Percentiles rank a stretch among this genome's conserved stretches.
phyloP scores from a whole-genome alignment of 805 yeast genomes.

The Saccharomycopsis sp. region DNA sequence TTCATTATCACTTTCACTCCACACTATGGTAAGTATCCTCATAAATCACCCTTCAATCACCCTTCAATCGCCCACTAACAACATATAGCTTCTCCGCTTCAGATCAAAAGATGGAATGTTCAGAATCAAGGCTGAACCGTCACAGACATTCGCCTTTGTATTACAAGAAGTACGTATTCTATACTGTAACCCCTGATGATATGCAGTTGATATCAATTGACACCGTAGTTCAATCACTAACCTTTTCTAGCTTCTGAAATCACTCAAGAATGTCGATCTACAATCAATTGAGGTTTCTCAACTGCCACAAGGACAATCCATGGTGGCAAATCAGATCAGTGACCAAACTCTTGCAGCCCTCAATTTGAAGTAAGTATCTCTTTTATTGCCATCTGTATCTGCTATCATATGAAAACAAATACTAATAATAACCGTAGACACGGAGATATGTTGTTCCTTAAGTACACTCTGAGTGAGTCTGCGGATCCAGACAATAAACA shows the following conservation, averaged over 20 bases:
- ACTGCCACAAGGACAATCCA: slow-evolving; percentile 40
- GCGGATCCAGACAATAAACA: too few species aligned
- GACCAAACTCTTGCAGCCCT: slow-evolving; percentile 31
- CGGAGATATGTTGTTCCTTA: slow-evolving; percentile 50
- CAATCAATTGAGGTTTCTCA: slow-evolving; percentile 35
- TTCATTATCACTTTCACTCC: too few species aligned
- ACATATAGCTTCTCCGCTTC: slow-evolving; percentile 72
- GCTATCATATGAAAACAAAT: too few species aligned
- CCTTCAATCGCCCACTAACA: too few species aligned
- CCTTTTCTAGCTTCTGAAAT: slow-evolving; percentile 22
- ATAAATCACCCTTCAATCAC: too few species aligned
- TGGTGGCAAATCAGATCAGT: slow-evolving; percentile 32
- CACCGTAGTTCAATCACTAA: too few species aligned
- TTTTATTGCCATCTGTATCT: too few species aligned
- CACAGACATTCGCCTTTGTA: slow-evolving; percentile 38
- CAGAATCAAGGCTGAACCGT: slow-evolving; percentile 49
- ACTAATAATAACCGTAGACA: slow-evolving; percentile 31
- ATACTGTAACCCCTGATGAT: too few species aligned
- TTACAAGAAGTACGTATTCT: slow-evolving; percentile 33
- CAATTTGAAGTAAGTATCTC: slow-evolving; percentile 28
- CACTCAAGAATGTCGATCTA: slow-evolving; percentile 31
- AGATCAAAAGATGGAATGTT: slow-evolving; percentile 80
- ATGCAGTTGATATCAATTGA: too few species aligned
- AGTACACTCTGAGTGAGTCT: too few species aligned
- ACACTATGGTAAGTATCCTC: not conserved